Evolutionary conservation across 1,284 basidiomycete genomes (phyloP).

Genomic region (Fomitopsis betulina): DNA sequence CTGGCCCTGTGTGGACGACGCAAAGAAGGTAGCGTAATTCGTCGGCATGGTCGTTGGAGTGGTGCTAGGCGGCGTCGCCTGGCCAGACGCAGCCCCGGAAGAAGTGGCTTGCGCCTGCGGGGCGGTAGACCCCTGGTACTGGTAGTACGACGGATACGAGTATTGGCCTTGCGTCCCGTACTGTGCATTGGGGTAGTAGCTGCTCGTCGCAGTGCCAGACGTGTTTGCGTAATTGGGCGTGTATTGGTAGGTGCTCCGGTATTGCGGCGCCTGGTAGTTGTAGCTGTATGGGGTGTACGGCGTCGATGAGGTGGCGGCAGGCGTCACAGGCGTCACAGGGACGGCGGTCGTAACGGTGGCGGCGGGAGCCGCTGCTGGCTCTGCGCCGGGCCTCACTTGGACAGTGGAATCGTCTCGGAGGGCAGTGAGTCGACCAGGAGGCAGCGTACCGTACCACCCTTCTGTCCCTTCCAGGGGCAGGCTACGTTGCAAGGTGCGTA

Average conservation of each 20-base stretch:
- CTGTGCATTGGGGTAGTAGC: constrained; percentile 25
- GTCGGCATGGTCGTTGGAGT: constrained; percentile 23
- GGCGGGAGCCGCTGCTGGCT: constrained; percentile 29
- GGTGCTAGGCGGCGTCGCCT: constrained; percentile 42
- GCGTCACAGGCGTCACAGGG: constrained; percentile 13
- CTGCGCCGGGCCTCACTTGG: constrained; percentile 49
- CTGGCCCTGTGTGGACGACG: constrained; percentile 7
- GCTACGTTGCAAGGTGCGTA: constrained; percentile 65
- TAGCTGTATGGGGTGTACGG: constrained; percentile 24
- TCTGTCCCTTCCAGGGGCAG: constrained; percentile 52
- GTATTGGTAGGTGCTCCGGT: constrained; percentile 27
- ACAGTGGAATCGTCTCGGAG: constrained; percentile 70
- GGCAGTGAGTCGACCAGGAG: constrained; percentile 49
- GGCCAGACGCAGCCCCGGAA: constrained; percentile 32
- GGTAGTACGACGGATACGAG: constrained; percentile 31
- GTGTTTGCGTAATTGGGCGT: constrained; percentile 26
- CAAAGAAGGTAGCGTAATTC: constrained; percentile 36
- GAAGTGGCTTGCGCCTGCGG: constrained; percentile 15
- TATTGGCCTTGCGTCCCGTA: constrained; percentile 28
- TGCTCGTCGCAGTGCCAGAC: neutral
- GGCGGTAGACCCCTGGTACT: constrained; percentile 22
- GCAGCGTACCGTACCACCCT: constrained; percentile 74
- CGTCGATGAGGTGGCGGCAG: constrained; percentile 11
- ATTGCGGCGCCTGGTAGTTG: constrained; percentile 21
- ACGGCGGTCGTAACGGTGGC: constrained; percentile 20